Base-by-base conservation (phyloP, 257 asterid genomes). In the Linderniella brevidens region DNA sequence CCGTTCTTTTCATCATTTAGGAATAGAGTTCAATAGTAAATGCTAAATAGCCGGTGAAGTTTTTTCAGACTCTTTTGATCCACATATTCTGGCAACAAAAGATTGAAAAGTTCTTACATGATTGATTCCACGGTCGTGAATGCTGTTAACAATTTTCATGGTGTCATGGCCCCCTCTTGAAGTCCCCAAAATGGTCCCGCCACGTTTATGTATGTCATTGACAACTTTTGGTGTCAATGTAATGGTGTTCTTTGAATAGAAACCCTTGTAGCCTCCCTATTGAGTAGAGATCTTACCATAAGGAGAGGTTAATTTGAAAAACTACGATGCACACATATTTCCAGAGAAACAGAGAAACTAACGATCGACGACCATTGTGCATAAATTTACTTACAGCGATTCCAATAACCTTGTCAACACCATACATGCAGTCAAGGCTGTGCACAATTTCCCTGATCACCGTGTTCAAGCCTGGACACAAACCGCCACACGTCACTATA, bases 161-260 rank as follows among this genome's bases (percentile, higher is more conserved):
- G 93, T 86, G 58, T 86, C 88, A 32, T 82, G 94, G 55, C 97
- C 97, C 52, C 97, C 97, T 52, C 94, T 86, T 51, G 97, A 86
- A 19, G 94, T 67, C 65, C 97, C 92, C 64, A 86, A 67, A 62
- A 86, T 67, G 60, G 97, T 82, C 47, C 97, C 97, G 56, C 97
- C 97, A 56, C 97, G 93, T 67, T 86, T 82, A 60, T 86, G 97
- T 63, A 86, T 82, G 75, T 82, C 81, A 66, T 86, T 64, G 20
- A 77, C 84, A 53, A 37, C 40, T 82, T 77, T 82, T 4, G 73
- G 68, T 9, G 75, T 61, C 68, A 74, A 58, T 38, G 60, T 48
- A 56, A 59, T 67, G 36, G 78, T 74, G 50, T 67, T 74, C 75
- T 68, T 68, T 12, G 82, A 52, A 55, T 70, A 74, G 46, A 74